Conservation (phyloP, 108 stramenopile genomes). For the Nitzschia sp. region DNA sequence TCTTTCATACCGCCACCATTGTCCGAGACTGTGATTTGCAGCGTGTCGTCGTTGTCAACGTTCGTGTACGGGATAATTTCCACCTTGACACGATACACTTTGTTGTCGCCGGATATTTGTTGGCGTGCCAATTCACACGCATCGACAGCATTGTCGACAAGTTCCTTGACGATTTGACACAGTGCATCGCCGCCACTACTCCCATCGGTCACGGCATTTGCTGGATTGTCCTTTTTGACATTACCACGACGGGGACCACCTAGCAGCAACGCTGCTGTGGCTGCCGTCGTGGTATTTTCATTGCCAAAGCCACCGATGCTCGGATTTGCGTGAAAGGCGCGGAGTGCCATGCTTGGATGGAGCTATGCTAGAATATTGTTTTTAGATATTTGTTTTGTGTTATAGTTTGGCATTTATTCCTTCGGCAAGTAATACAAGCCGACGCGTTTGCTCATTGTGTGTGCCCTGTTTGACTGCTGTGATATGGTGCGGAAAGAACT, state of each 20-base stretch:
- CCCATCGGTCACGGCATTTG: neutral
- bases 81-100: constrained; percentile 15
- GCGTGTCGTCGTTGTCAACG: constrained; percentile 25
- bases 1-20: constrained; percentile 85
- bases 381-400: neutral
- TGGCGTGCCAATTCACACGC: constrained; percentile 47
- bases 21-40: constrained; percentile 74
- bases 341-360: constrained; percentile 64
- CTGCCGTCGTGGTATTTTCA: constrained; percentile 35
- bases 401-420: too few species aligned
- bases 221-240: constrained; percentile 13
- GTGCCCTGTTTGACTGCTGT: too few species aligned
- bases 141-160: constrained; percentile 90
- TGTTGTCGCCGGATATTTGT: neutral
- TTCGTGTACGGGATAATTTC: constrained; percentile 18
- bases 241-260: neutral
- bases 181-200: constrained; percentile 69
- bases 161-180: constrained; percentile 88
- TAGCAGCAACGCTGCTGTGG: neutral
- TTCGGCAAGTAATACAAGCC: too few species aligned
- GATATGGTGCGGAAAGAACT: too few species aligned
- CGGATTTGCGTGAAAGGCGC: constrained; percentile 80
- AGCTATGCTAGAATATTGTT: neutral
- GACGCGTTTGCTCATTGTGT: too few species aligned
- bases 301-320: constrained; percentile 83